Conservation (phyloP, 2,329 filamentous ascomycete species). For the Fusarium sp. region DNA sequence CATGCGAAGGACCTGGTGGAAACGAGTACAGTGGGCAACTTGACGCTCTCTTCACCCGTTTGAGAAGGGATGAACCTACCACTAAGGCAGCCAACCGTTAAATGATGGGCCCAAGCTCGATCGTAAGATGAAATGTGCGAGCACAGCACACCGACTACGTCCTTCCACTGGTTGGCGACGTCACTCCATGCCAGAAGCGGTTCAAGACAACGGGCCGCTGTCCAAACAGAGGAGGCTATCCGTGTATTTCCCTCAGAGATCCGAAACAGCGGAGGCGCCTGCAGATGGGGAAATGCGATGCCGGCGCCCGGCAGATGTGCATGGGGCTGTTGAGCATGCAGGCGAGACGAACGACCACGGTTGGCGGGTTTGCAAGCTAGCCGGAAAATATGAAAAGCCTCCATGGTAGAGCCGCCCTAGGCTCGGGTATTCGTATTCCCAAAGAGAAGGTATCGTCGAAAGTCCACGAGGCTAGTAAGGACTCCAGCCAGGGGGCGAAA, state of each 20-base stretch:
- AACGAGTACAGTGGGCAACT: slow-evolving; percentile 12
- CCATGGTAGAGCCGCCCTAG: neutral
- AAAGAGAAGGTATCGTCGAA: slow-evolving; percentile 6
- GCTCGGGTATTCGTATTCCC: slow-evolving; percentile 20
- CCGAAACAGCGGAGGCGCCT: slow-evolving; percentile 36
- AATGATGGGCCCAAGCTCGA: slow-evolving; percentile 25
- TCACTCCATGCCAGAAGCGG: slow-evolving; percentile 26
- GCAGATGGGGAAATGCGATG: slow-evolving; percentile 43
- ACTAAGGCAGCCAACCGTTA: slow-evolving; percentile 20
- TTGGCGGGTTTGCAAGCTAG: slow-evolving; percentile 22
- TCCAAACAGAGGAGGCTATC: slow-evolving; percentile 18
- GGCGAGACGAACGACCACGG: slow-evolving; percentile 37
- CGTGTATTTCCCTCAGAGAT: slow-evolving; percentile 33
- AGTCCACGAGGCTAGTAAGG: slow-evolving; percentile 10
- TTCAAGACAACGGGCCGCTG: slow-evolving; percentile 28
- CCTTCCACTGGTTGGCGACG: slow-evolving; percentile 28
- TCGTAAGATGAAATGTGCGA: slow-evolving; percentile 32
- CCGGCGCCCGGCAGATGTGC: slow-evolving; percentile 41
- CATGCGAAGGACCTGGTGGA: neutral
- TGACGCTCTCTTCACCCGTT: slow-evolving; percentile 9
- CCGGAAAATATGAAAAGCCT: slow-evolving; percentile 1
- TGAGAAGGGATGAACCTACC: slow-evolving; percentile 24
- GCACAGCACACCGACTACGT: slow-evolving; percentile 6
- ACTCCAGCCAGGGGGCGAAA: slow-evolving; percentile 29
- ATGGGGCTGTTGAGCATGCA: slow-evolving; percentile 25